Conservation (phyloP, 1,284 basidiomycete species). For the Moesziomyces sp. region DNA sequence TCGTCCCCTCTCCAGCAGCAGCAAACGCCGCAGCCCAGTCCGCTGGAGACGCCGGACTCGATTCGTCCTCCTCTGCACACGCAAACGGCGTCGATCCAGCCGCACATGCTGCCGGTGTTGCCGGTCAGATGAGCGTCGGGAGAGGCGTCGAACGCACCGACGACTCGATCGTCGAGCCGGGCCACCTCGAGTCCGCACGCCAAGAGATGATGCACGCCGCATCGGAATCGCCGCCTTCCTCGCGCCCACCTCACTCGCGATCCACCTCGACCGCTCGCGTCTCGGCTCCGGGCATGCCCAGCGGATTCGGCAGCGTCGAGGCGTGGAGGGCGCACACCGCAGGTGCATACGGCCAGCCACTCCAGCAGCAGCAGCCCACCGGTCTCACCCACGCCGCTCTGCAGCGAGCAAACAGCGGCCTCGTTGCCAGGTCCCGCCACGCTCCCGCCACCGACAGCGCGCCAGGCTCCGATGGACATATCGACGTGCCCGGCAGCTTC, state of each 20-base stretch:
- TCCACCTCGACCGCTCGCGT: slow-evolving; percentile 3
- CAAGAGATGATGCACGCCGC: slow-evolving; percentile 35
- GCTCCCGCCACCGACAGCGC: slow-evolving; percentile 19
- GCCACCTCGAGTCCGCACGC: slow-evolving; percentile 35
- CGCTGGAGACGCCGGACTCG: background rate
- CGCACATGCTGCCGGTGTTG: slow-evolving; percentile 2
- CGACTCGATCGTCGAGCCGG: slow-evolving; percentile 41
- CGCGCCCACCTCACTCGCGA: slow-evolving; percentile 13
- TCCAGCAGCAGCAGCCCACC: slow-evolving; percentile 18
- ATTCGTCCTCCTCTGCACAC: background rate
- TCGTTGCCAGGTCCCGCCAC: background rate
- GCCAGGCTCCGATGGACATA: slow-evolving; percentile 24
- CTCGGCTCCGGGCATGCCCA: slow-evolving; percentile 8
- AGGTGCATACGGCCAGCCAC: slow-evolving; percentile 21
- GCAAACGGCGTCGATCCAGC: background rate
- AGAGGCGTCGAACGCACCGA: slow-evolving; percentile 30
- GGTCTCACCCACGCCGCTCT: slow-evolving; percentile 27
- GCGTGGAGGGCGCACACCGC: slow-evolving; percentile 47
- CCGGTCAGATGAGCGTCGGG: slow-evolving; percentile 39
- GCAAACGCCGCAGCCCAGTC: slow-evolving; percentile 1
- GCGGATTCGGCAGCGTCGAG: slow-evolving; percentile 39
- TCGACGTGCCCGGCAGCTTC: slow-evolving; percentile 37
- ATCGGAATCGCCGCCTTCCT: slow-evolving; percentile 3
- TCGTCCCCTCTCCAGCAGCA: slow-evolving; percentile 38
- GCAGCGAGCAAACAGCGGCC: slow-evolving; percentile 25